A percentile compares a stretch with the other conserved stretches of the same genome.
These are phyloP conservation scores for Fusarium euwallaceae DNA, from an alignment of 2,329 filamentous ascomycete genomes.

Conservation along the genomic window DNA sequence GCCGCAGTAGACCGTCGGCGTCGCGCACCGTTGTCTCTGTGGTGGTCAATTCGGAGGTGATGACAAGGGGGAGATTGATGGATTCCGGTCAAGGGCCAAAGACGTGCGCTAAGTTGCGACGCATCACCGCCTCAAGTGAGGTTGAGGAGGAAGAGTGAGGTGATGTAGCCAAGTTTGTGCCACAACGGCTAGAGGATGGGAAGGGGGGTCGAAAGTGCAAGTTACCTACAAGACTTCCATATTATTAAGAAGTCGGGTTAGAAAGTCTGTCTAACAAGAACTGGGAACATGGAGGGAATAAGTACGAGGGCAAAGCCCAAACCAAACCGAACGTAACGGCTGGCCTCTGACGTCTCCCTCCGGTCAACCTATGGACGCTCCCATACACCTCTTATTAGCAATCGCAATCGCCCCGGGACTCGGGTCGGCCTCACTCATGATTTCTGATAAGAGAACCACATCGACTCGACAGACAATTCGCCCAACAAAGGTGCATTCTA, in stretches of 20 bases:
- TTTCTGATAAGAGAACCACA: slow-evolving; percentile 38
- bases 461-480: slow-evolving; percentile 24
- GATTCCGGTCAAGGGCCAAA: slow-evolving; percentile 4
- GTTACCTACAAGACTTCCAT: not conserved
- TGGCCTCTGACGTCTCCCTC: not conserved
- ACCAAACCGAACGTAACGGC: not conserved
- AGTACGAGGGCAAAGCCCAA: not conserved
- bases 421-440: slow-evolving; percentile 7
- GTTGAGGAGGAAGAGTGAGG: slow-evolving; percentile 14
- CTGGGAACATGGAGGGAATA: slow-evolving; percentile 2
- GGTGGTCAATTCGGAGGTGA: slow-evolving; percentile 12
- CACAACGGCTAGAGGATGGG: not conserved
- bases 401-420: not conserved
- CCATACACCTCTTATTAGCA: slow-evolving; percentile 1
- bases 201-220: not conserved
- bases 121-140: slow-evolving; percentile 25
- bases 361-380: not conserved
- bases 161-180: slow-evolving; percentile 6
- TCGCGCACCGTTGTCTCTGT: slow-evolving; percentile 4
- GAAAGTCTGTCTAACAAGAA: not conserved
- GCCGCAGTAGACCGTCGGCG: not conserved
- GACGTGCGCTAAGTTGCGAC: slow-evolving; percentile 13
- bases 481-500: slow-evolving; percentile 35
- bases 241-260: slow-evolving; percentile 3
- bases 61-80: slow-evolving; percentile 11